Evolutionary conservation across 2,329 filamentous ascomycete genomes (phyloP), one percentile per base, ranked within the genome.

Genomic region (Fusarium armeniacum): DNA sequence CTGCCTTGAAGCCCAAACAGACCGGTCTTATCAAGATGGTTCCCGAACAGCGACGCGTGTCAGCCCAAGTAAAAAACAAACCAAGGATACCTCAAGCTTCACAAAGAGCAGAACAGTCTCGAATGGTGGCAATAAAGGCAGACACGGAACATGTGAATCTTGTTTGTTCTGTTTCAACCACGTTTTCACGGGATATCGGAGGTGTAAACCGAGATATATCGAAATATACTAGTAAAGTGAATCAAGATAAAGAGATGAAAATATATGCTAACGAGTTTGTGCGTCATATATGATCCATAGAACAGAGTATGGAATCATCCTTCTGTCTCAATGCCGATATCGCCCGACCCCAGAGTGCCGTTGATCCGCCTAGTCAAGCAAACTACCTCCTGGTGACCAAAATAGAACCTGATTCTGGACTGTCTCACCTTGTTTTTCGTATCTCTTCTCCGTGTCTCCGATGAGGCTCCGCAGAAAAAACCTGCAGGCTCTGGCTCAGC

Each of bases 381-480:
- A 26, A 28, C 5, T 18, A 44, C 22, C 18, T 22, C 7, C 15
- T 18, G 33, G 7, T 15, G 8, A 36, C 33, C 33, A 22, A 30
- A 51, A 51, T 26, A 59, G 20, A 15, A 26, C 36, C 26, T 5
- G n/a, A 35, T 15, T 26, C 18, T 13, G 15, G 18, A 36, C 18
- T 35, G 38, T 45, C 24, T 12, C n/a, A 30, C 10, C 26, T 32
- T 22, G 63, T 30, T 58, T 53, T 65, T 65, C 53, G 61, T 60
- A 43, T 43, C 54, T 36, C n/a, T n/a, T 1, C 7, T 10, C 52
- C 52, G 41, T 49, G 52, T 44, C 35, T 65, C 53, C 41, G 41
- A 45, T 32, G 62, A 44, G 62, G 53, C 54, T 65, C 62, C 62
- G 62, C 62, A 40, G 36, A 13, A 20, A 24, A 15, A 33, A 35